Conservation (phyloP, 371 early-diverging fungal species). For the Zychaea mexicana region DNA sequence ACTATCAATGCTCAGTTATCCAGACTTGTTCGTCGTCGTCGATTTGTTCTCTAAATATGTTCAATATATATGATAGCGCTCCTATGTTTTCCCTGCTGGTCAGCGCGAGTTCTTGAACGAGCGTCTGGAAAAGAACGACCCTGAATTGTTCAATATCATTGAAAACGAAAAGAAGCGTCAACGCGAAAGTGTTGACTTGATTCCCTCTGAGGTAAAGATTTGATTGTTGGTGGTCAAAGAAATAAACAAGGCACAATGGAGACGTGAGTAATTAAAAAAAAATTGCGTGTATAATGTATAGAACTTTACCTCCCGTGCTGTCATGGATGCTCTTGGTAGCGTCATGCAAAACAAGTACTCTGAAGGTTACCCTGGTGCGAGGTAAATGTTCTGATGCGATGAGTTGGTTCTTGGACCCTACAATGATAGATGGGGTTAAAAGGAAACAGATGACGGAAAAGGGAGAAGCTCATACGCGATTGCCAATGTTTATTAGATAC, state of each 20-base stretch:
- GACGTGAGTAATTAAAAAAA: neutral
- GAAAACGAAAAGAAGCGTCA: constrained; percentile 97
- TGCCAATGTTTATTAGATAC: constrained; percentile 59
- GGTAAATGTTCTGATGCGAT: constrained; percentile 61
- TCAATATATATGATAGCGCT: constrained; percentile 42
- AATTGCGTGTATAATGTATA: too few relatives aligned
- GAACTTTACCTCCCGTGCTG: constrained; percentile 98
- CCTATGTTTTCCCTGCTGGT: constrained; percentile 65
- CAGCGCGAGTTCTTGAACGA: constrained; percentile 72
- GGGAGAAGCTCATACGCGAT: neutral
- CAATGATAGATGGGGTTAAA: neutral
- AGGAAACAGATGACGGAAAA: neutral
- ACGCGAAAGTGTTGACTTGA: constrained; percentile 90
- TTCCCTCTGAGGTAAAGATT: constrained; percentile 89
- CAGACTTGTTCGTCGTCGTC: neutral
- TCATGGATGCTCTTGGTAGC: constrained; percentile 97
- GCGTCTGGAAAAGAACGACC: constrained; percentile 78
- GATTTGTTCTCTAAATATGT: neutral
- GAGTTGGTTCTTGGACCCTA: too few relatives aligned
- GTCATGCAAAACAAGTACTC: constrained; percentile 99
- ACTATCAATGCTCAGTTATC: neutral
- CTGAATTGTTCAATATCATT: constrained; percentile 94
- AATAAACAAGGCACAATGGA: neutral
- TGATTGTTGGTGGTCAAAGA: neutral
- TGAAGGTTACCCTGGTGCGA: constrained; percentile 97